A percentile compares a stretch with the other conserved stretches of the same genome.
Evolutionary conservation across 768 basidiomycete genomes (phyloP).

Genomic region (Auricularia heimuer): DNA sequence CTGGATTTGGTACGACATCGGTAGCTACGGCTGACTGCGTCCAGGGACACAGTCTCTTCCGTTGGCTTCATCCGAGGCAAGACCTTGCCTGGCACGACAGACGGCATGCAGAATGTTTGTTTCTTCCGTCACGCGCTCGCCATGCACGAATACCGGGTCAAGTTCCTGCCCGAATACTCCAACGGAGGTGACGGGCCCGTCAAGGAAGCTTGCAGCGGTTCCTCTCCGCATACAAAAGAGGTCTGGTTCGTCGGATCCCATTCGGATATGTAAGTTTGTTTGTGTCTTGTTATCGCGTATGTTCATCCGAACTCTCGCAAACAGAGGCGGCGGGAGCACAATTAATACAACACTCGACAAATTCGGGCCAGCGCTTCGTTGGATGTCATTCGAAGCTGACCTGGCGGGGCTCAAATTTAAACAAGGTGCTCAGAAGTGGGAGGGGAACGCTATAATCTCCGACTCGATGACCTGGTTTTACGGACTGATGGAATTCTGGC

Average conservation of each 20-base stretch:
- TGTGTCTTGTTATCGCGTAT: too few species aligned
- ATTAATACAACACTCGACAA: too few species aligned
- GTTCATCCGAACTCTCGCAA: too few species aligned
- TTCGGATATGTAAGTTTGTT: constrained; percentile 22
- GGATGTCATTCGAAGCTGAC: too few species aligned
- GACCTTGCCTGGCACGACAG: constrained; percentile 23
- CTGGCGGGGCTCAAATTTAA: too few species aligned
- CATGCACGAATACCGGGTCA: constrained; percentile 37
- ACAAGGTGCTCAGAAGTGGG: too few species aligned
- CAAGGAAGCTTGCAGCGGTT: constrained; percentile 12
- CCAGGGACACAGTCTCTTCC: constrained; percentile 20
- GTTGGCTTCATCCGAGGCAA: constrained; percentile 27
- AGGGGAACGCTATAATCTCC: too few species aligned
- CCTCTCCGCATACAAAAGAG: constrained; percentile 18
- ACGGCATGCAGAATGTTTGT: constrained; percentile 25
- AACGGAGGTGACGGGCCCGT: constrained; percentile 19
- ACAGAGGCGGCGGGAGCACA: too few species aligned
- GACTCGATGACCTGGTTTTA: too few species aligned
- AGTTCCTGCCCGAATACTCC: constrained; percentile 36
- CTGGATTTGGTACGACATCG: neutral
- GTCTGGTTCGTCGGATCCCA: constrained; percentile 24
- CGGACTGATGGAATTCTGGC: too few species aligned
- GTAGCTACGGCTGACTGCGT: neutral
- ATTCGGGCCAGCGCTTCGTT: too few species aligned
- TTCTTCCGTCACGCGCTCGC: constrained; percentile 39